A percentile compares a stretch with the other conserved stretches of the same genome.
These are phyloP conservation scores for Schizosaccharomyces osmophilus DNA, from an alignment of 805 yeast species.

Conservation along the genomic window DNA sequence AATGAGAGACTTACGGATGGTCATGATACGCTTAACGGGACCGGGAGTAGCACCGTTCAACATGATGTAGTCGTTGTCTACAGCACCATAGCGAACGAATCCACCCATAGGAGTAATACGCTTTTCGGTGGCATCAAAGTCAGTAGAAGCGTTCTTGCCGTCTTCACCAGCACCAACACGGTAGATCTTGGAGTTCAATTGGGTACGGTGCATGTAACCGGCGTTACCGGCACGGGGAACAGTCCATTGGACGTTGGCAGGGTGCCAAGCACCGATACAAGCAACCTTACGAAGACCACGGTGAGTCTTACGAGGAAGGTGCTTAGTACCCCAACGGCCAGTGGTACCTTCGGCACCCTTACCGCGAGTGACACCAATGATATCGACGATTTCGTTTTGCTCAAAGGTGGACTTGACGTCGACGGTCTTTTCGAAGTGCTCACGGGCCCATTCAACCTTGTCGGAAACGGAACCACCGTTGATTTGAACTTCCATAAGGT, in stretches of 20 bases:
- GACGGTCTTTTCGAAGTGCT: slow-evolving; percentile 97
- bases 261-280: slow-evolving; percentile 99
- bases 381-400: slow-evolving; percentile 96
- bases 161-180: slow-evolving; percentile 94
- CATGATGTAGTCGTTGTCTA: slow-evolving; percentile 92
- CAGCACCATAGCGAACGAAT: slow-evolving; percentile 96
- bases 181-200: slow-evolving; percentile 99
- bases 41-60: slow-evolving; percentile 99
- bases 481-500: slow-evolving; percentile 96
- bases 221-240: slow-evolving; percentile 99
- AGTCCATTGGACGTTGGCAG: slow-evolving; percentile 97
- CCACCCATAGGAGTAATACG: slow-evolving; percentile 99
- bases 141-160: slow-evolving; percentile 84
- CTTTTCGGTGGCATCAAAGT: slow-evolving; percentile 98
- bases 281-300: slow-evolving; percentile 99
- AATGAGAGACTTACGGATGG: slow-evolving; percentile 95
- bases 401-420: slow-evolving; percentile 88
- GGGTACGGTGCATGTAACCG: slow-evolving; percentile 99
- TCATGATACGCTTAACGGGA: slow-evolving; percentile 97
- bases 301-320: slow-evolving; percentile 99
- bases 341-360: slow-evolving; percentile 99
- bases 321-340: slow-evolving; percentile 99
- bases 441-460: slow-evolving; percentile 95
- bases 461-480: slow-evolving; percentile 97
- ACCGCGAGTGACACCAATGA: slow-evolving; percentile 99